Evolutionary conservation across 306 rosid species (phyloP).

Genomic region (Quillaja saponaria): DNA sequence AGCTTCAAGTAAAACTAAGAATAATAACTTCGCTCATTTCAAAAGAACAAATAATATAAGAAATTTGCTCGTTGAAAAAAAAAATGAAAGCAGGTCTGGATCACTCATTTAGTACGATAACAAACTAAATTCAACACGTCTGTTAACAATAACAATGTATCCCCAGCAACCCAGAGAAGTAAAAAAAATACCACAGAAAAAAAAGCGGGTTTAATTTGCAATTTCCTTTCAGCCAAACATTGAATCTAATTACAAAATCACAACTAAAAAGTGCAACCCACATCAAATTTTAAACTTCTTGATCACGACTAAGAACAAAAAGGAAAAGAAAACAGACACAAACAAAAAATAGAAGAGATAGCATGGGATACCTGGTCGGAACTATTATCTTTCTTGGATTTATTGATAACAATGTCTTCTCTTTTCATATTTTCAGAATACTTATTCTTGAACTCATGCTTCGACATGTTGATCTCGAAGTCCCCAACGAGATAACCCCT

Average conservation of each 20-base stretch:
- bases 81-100: no score
- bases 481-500: constrained; percentile 57
- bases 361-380: constrained; percentile 44
- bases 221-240: background rate
- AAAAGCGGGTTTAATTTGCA: no score
- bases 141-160: no score
- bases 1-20: no score
- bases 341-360: background rate
- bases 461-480: constrained; percentile 57
- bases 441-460: constrained; percentile 43
- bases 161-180: no score
- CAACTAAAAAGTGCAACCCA: background rate
- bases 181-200: no score
- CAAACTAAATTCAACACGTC: no score
- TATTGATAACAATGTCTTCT: constrained; percentile 64
- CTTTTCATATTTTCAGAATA: constrained; percentile 55
- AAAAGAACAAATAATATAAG: no score
- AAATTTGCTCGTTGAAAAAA: no score
- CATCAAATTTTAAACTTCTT: background rate
- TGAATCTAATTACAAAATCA: background rate
- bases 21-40: no score
- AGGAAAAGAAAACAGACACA: background rate
- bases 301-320: background rate
- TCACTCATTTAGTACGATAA: no score
- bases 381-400: constrained; percentile 46